Percentiles rank a stretch among this genome's conserved stretches.
These are phyloP conservation scores for Pichia sp. DNA, from an alignment of 1,139 yeast species.

Conservation along the genomic window DNA sequence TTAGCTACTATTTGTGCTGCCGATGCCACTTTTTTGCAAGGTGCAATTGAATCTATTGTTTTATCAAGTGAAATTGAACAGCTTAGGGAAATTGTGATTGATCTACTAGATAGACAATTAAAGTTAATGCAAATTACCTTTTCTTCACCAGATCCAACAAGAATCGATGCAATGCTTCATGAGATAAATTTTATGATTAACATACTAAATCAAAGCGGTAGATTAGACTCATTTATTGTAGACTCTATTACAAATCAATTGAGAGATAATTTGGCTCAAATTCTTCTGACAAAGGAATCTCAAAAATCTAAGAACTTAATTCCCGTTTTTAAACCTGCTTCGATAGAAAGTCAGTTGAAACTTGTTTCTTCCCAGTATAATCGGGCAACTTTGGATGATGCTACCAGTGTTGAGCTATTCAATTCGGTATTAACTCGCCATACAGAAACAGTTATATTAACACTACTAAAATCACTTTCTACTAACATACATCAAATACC, in stretches of 20 bases:
- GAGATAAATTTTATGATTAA: constrained; percentile 6
- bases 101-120: constrained; percentile 24
- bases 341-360: constrained; percentile 15
- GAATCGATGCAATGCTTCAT: constrained; percentile 5
- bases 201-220: constrained; percentile 5
- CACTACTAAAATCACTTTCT: constrained; percentile 11
- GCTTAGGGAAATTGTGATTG: constrained; percentile 7
- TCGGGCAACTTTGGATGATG: constrained; percentile 8
- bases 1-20: constrained; percentile 17
- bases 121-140: constrained; percentile 26
- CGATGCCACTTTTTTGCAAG: constrained; percentile 12
- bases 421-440: constrained; percentile 16
- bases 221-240: not conserved
- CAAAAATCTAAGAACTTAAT: constrained; percentile 11
- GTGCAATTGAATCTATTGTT: constrained; percentile 14
- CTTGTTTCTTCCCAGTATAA: constrained; percentile 16
- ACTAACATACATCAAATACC: not conserved
- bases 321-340: constrained; percentile 1
- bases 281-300: constrained; percentile 6
- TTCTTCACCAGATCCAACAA: constrained; percentile 17
- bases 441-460: constrained; percentile 14
- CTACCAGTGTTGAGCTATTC: constrained; percentile 17
- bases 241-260: constrained; percentile 2
- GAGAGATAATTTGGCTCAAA: constrained; percentile 2
- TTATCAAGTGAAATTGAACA: constrained; percentile 8